phyloP scores from a whole-genome alignment of 2,329 filamentous ascomycete genomes.

The Onygenales sp. region DNA sequence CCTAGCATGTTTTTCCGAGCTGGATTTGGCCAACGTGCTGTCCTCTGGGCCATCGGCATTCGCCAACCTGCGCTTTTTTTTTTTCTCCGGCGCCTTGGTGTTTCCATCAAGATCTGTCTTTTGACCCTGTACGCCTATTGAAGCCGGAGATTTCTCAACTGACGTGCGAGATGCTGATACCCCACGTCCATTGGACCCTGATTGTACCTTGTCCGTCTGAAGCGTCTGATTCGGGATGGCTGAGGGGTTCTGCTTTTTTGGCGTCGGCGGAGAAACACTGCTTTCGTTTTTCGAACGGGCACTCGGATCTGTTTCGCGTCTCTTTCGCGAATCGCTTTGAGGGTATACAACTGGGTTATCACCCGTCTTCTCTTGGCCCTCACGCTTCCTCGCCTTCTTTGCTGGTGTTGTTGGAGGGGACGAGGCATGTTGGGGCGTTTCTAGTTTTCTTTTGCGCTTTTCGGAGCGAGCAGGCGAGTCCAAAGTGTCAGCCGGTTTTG shows the following conservation, averaged over 20 bases:
- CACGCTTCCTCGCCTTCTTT: constrained; percentile 28
- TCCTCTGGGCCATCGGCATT: constrained; percentile 32
- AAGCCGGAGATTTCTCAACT: constrained; percentile 14
- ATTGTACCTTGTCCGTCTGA: constrained; percentile 13
- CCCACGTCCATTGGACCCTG: constrained; percentile 2
- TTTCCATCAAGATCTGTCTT: not conserved
- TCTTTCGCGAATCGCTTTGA: not conserved
- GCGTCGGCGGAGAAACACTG: not conserved
- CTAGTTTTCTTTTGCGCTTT: constrained; percentile 14
- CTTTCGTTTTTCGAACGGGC: not conserved
- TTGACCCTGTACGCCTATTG: constrained; percentile 20
- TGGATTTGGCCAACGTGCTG: not conserved
- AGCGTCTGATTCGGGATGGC: too few species aligned
- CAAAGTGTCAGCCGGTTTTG: not conserved
- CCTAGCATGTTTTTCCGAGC: constrained; percentile 14
- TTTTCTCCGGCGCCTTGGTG: constrained; percentile 3
- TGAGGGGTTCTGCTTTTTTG: not conserved
- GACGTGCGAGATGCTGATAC: constrained; percentile 6
- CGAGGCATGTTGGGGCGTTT: not conserved
- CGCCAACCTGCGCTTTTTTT: constrained; percentile 4
- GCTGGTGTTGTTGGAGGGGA: constrained; percentile 2
- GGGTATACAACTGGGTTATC: not conserved
- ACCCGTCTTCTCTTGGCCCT: constrained; percentile 25
- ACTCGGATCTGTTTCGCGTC: not conserved
- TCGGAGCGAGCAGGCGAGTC: constrained; percentile 1